These are phyloP conservation scores for Pleurotus citrinopileatus DNA, from an alignment of 768 basidiomycete species.

Conservation along the genomic window DNA sequence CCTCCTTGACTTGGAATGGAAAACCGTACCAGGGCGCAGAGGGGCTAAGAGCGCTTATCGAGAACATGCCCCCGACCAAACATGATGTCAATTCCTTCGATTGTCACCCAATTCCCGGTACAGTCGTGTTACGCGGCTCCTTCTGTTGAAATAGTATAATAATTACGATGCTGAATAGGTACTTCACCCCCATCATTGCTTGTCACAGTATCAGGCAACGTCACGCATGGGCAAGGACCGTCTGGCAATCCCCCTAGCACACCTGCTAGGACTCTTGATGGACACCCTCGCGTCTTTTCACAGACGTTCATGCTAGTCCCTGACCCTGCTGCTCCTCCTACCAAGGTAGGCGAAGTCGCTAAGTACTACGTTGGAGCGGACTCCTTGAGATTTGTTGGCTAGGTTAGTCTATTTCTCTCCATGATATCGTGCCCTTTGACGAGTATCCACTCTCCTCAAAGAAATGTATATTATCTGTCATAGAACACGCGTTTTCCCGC, in stretches of 20 bases:
- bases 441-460: no score
- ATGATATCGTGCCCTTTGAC: no score
- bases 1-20: slow-evolving; percentile 84
- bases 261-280: slow-evolving; percentile 57
- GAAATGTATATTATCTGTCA: no score
- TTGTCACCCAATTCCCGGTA: slow-evolving; percentile 87
- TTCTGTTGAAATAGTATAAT: no score
- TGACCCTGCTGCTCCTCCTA: slow-evolving; percentile 61
- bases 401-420: no score
- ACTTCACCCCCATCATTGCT: slow-evolving; percentile 77
- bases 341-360: slow-evolving; percentile 68
- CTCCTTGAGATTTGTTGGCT: slow-evolving; percentile 81
- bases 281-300: slow-evolving; percentile 80
- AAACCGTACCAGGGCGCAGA: slow-evolving; percentile 73
- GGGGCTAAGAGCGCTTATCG: slow-evolving; percentile 62
- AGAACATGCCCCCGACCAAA: slow-evolving; percentile 74
- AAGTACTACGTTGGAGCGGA: slow-evolving; percentile 84
- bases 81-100: slow-evolving; percentile 89
- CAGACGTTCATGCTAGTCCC: slow-evolving; percentile 87
- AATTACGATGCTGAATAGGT: no score
- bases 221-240: slow-evolving; percentile 64
- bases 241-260: slow-evolving; percentile 54
- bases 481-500: no score
- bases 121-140: no score
- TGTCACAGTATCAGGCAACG: slow-evolving; percentile 77